Evolutionary conservation across 2,329 filamentous ascomycete genomes (phyloP).

Genomic region (Aspergillus cejpii): DNA sequence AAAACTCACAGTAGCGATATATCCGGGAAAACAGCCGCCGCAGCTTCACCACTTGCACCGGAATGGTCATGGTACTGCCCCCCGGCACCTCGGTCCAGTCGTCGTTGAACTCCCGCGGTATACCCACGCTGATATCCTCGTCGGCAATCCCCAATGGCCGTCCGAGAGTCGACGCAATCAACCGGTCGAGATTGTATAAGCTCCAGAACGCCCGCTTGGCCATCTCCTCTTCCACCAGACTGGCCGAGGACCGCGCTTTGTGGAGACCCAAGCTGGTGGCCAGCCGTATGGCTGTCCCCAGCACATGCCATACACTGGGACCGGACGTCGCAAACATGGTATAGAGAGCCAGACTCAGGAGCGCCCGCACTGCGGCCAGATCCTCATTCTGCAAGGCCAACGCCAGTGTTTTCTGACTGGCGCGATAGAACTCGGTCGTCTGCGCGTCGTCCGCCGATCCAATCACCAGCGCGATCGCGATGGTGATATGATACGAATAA

Average conservation of each 20-base stretch:
- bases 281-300: slow-evolving; percentile 34
- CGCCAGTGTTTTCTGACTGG: slow-evolving; percentile 31
- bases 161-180: slow-evolving; percentile 37
- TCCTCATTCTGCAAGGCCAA: slow-evolving; percentile 36
- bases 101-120: slow-evolving; percentile 37
- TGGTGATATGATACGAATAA: slow-evolving; percentile 34
- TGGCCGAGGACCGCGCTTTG: slow-evolving; percentile 25
- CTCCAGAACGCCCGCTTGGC: slow-evolving; percentile 42
- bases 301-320: slow-evolving; percentile 37
- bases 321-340: slow-evolving; percentile 35
- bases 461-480: slow-evolving; percentile 33
- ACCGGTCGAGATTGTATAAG: slow-evolving; percentile 40
- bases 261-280: slow-evolving; percentile 36
- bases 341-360: slow-evolving; percentile 34
- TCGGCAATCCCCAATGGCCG: slow-evolving; percentile 39
- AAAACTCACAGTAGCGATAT: slow-evolving; percentile 33
- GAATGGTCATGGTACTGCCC: slow-evolving; percentile 35
- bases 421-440: slow-evolving; percentile 32
- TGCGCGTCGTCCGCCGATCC: slow-evolving; percentile 27
- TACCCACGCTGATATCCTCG: slow-evolving; percentile 37
- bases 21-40: slow-evolving; percentile 37
- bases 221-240: slow-evolving; percentile 34
- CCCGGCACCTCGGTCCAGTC: slow-evolving; percentile 34
- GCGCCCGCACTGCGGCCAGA: slow-evolving; percentile 31
- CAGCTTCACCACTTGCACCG: slow-evolving; percentile 32